Evolutionary conservation across 2,329 filamentous ascomycete genomes (phyloP), one percentile per base, ranked within the genome.

Genomic region (Exserohilum turcica): DNA sequence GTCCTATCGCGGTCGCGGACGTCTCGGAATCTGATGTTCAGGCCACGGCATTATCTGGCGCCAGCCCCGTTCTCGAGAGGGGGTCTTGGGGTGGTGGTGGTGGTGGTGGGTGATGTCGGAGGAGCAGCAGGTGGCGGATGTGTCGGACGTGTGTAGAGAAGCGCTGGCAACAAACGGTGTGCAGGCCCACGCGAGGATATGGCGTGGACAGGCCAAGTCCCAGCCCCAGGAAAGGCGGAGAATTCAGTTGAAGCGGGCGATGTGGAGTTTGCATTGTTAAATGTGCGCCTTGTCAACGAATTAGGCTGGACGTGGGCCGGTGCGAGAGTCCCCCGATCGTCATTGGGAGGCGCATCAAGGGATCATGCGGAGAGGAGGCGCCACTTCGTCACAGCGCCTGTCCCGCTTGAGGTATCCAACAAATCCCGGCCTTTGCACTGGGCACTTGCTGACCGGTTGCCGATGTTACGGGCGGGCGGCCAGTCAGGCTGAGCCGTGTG

Each of bases 11-110:
- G 46, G 40, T 49, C 46, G 51, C 51, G 64, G 63, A 51, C 59
- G 65, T 68, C 63, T 61, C 55, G 56, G 60, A 32, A 62, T 49
- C 43, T 40, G 54, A 31, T 50, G 43, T 38, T 57, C 49, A 52
- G 48, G 57, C 55, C 55, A 59, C 52, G 52, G 59, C 65, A 68
- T 70, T 54, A 57, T 70, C 60, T 56, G 54, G 52, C 52, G 53
- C 43, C 56, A 54, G 45, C 39, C 50, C 43, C 13, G 32, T 45
- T 33, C 45, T 45, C 47, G 48, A 42, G 48, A 44, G 42, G 38
- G 33, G 27, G 32, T 32, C 28, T 21, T 43, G 12, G 42, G 38
- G 33, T 19, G 32, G 28, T 36, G 19, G 43, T 15, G 40, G 32
- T 37, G 19, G 43, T 16, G 36, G 27, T 10, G 18, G 12, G 42